Conservation (phyloP, 768 basidiomycete species). For the Phallus indusiatus region DNA sequence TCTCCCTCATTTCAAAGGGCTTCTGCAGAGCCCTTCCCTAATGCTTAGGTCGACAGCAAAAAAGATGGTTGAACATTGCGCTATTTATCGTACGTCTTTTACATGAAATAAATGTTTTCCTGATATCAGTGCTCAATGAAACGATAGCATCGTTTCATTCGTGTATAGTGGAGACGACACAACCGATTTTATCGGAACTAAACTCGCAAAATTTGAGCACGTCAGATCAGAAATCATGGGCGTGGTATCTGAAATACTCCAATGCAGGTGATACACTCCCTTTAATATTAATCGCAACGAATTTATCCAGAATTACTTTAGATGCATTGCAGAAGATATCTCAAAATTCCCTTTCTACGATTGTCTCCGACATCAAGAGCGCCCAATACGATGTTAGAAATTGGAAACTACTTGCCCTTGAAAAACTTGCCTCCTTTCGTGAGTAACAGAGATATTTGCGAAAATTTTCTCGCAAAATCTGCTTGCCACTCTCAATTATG, state of each 20-base stretch:
- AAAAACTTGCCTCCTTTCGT: too few relatives aligned
- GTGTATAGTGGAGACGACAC: not conserved
- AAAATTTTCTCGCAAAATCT: too few relatives aligned
- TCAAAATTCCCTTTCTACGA: too few relatives aligned
- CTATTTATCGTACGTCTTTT: not conserved
- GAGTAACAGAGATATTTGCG: not conserved
- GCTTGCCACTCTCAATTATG: not conserved
- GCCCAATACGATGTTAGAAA: too few relatives aligned
- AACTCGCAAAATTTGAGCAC: not conserved
- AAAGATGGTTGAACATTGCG: not conserved
- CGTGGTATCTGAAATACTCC: too few relatives aligned
- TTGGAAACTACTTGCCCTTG: too few relatives aligned
- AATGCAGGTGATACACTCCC: too few relatives aligned
- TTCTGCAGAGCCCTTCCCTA: not conserved
- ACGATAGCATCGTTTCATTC: not conserved
- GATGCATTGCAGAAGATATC: too few relatives aligned
- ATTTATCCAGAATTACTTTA: too few relatives aligned
- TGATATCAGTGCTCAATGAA: not conserved
- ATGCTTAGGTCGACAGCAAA: not conserved
- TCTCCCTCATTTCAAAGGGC: not conserved
- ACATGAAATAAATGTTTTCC: not conserved
- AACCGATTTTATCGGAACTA: not conserved
- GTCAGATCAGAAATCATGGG: not conserved
- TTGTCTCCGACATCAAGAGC: too few relatives aligned
- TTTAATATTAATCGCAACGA: too few relatives aligned